These are phyloP conservation scores for Filobasidium floriforme DNA, from an alignment of 768 basidiomycete species.

Conservation along the genomic window DNA sequence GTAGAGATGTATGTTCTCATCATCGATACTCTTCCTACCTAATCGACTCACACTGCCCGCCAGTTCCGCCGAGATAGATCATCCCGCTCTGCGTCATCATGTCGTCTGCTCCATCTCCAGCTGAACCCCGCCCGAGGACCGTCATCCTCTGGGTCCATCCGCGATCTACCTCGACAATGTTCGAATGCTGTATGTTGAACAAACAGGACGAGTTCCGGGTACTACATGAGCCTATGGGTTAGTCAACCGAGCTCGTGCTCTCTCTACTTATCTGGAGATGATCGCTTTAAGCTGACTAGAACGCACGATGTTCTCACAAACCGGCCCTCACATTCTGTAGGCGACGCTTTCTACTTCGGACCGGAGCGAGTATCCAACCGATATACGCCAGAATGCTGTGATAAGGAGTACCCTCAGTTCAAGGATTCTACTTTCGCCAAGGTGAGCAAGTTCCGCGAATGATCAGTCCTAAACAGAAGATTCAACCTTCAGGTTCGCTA, in stretches of 20 bases:
- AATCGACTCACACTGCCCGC: no score
- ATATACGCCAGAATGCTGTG: constrained; percentile 21
- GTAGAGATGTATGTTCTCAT: no score
- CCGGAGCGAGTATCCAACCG: constrained; percentile 28
- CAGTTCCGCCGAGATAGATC: no score
- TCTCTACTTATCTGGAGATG: background rate
- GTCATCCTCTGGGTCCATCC: constrained; percentile 30
- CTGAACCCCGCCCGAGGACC: background rate
- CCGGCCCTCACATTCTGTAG: no score
- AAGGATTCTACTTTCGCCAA: constrained; percentile 8
- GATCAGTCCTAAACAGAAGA: background rate
- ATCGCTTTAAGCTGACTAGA: no score
- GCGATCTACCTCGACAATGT: constrained; percentile 28
- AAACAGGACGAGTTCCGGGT: constrained; percentile 23
- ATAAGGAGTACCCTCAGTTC: constrained; percentile 22
- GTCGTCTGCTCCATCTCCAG: no score
- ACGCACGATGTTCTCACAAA: no score
- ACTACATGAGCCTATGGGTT: constrained; percentile 29
- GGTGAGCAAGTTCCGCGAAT: background rate
- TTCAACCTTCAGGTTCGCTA: background rate
- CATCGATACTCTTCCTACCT: no score
- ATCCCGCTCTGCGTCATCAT: no score
- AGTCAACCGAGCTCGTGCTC: background rate
- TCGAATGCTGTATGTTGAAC: constrained; percentile 29
- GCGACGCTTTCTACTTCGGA: constrained; percentile 29